These are phyloP conservation scores for Pleurotus platypus DNA, from an alignment of 768 basidiomycete genomes.

Conservation along the genomic window DNA sequence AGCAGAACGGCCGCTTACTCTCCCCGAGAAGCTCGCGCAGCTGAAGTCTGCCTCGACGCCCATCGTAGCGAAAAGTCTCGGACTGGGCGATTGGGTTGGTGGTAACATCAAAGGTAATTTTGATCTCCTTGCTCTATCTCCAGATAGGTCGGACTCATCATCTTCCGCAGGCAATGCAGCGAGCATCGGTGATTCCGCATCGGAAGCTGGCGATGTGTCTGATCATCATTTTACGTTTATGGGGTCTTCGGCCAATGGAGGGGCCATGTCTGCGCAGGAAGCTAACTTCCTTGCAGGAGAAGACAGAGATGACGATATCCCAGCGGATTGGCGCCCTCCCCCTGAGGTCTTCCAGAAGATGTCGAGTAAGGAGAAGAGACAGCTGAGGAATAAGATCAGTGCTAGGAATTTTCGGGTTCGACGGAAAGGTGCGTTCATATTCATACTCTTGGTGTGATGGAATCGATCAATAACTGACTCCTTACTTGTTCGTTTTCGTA, in stretches of 20 bases:
- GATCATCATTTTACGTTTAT: conserved; percentile 1
- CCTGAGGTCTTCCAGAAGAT: conserved; percentile 96
- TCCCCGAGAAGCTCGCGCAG: conserved; percentile 3
- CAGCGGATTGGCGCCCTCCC: conserved; percentile 81
- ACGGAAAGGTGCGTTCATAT: conserved; percentile 65
- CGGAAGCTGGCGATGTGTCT: background rate
- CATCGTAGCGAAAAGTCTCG: conserved; percentile 1
- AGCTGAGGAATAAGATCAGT: conserved; percentile 94
- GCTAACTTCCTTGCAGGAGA: conserved; percentile 20
- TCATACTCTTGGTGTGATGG: conserved; percentile 7
- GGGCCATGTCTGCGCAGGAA: no score
- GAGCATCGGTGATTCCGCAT: background rate
- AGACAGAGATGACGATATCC: conserved; percentile 50
- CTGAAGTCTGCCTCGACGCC: conserved; percentile 2
- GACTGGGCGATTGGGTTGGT: conserved; percentile 1
- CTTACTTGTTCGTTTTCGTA: background rate
- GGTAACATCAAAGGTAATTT: background rate
- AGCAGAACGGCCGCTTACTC: background rate
- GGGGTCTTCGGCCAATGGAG: background rate
- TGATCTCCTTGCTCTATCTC: background rate
- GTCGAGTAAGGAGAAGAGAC: conserved; percentile 93
- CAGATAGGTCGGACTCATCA: no score
- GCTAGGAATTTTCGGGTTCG: conserved; percentile 94
- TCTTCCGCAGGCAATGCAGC: background rate
- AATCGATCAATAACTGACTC: background rate